Percentiles rank a stretch among this genome's conserved stretches.
phyloP scores from a whole-genome alignment of 192 early-diverging fungal genomes.

The Coemansia sp. region DNA sequence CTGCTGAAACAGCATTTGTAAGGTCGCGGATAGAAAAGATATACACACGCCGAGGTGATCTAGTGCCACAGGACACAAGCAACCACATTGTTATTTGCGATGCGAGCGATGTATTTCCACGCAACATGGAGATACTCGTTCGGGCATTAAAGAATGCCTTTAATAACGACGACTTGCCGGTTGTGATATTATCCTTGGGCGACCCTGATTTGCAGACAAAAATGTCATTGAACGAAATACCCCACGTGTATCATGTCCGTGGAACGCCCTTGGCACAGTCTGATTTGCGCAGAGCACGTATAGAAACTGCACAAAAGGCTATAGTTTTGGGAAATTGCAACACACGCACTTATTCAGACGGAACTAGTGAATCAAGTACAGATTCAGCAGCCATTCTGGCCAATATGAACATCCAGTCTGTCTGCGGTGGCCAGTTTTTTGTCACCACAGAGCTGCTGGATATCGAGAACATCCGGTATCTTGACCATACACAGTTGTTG shows the following conservation, averaged over 20 bases:
- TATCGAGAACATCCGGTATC: slow-evolving; percentile 39
- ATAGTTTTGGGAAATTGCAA: slow-evolving; percentile 40
- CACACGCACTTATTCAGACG: background rate
- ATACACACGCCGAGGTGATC: slow-evolving; percentile 7
- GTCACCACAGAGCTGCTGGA: slow-evolving; percentile 47
- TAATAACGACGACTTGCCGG: slow-evolving; percentile 27
- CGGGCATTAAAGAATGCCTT: slow-evolving; percentile 46
- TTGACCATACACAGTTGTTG: slow-evolving; percentile 51
- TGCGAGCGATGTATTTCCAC: slow-evolving; percentile 41
- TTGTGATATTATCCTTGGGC: slow-evolving; percentile 41
- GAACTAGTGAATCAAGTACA: slow-evolving; percentile 6
- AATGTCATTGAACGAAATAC: slow-evolving; percentile 19
- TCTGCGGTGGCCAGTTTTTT: slow-evolving; percentile 37
- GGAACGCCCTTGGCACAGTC: slow-evolving; percentile 43
- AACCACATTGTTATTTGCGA: slow-evolving; percentile 52
- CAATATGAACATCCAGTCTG: slow-evolving; percentile 51
- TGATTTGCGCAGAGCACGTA: slow-evolving; percentile 42
- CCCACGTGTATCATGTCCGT: slow-evolving; percentile 40
- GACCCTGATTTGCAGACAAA: slow-evolving; percentile 13
- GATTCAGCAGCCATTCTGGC: slow-evolving; percentile 48
- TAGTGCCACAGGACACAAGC: slow-evolving; percentile 13
- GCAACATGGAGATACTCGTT: slow-evolving; percentile 47
- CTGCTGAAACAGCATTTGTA: background rate
- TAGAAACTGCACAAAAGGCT: slow-evolving; percentile 37
- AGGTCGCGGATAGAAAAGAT: slow-evolving; percentile 9